These are phyloP conservation scores for Bocquillonia castaneifolia DNA, from an alignment of 441 rosid genomes.

Conservation along the genomic window DNA sequence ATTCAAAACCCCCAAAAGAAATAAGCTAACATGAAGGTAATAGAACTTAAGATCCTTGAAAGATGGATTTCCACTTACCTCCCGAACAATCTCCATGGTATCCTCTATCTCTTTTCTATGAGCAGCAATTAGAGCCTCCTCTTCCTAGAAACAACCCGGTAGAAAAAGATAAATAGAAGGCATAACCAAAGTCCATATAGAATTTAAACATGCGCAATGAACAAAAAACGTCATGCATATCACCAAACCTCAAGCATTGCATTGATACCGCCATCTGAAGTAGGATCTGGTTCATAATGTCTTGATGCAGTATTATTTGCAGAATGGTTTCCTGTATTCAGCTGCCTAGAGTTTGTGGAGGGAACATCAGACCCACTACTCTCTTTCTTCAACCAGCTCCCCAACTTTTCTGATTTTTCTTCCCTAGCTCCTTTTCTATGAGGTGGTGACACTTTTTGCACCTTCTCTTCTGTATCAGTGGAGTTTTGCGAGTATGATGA, in stretches of 20 bases:
- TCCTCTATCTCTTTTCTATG: constrained; percentile 99
- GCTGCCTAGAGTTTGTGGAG: constrained; percentile 41
- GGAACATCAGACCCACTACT: constrained; percentile 45
- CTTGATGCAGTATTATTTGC: constrained; percentile 40
- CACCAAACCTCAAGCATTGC: constrained; percentile 82
- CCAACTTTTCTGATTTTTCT: constrained; percentile 66
- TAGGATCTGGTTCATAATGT: constrained; percentile 47
- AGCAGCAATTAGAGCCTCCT: constrained; percentile 85
- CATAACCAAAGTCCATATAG: background rate
- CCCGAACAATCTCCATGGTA: constrained; percentile 97
- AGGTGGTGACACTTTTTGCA: constrained; percentile 78
- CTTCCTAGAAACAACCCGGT: constrained; percentile 52
- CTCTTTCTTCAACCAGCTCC: constrained; percentile 53
- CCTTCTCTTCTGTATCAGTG: constrained; percentile 64
- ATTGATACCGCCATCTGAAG: constrained; percentile 64
- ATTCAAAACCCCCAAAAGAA: background rate
- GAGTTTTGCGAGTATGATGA: constrained; percentile 49
- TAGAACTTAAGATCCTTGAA: background rate
- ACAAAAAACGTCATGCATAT: constrained; percentile 5
- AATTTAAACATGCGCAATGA: background rate
- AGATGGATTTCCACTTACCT: constrained; percentile 42
- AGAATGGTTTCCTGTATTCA: constrained; percentile 30
- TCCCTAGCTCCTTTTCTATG: constrained; percentile 69
- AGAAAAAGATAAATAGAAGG: background rate
- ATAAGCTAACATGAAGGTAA: no score